These are phyloP conservation scores for Gyrodon lividus DNA, from an alignment of 768 basidiomycete genomes.

Conservation along the genomic window DNA sequence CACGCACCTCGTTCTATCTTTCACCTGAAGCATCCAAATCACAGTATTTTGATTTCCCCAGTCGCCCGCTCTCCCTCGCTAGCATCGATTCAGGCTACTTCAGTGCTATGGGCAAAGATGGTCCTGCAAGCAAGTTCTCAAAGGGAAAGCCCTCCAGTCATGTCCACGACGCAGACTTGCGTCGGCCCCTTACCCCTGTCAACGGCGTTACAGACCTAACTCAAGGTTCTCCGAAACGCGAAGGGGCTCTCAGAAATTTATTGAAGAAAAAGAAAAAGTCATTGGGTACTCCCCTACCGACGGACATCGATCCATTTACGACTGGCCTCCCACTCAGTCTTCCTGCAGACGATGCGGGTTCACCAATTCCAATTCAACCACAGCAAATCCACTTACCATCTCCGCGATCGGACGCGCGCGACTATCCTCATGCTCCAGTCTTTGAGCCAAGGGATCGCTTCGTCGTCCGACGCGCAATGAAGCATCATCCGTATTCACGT, in stretches of 20 bases:
- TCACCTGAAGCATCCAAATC: conserved; percentile 3
- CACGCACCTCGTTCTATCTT: conserved; percentile 19
- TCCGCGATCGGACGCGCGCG: conserved; percentile 1
- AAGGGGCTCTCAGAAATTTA: conserved; percentile 15
- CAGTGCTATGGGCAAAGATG: conserved; percentile 23
- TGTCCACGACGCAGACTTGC: conserved; percentile 8
- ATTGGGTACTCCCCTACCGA: neutral
- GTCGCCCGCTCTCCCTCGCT: conserved; percentile 19
- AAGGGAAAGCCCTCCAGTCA: conserved; percentile 9
- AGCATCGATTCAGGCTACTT: conserved; percentile 34
- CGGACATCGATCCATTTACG: conserved; percentile 9
- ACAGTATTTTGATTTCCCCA: neutral
- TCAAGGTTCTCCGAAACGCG: conserved; percentile 20
- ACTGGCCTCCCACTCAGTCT: neutral
- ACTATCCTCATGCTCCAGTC: conserved; percentile 11
- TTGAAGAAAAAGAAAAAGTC: conserved; percentile 28
- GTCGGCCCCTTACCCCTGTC: conserved; percentile 9
- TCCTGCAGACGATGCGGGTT: neutral
- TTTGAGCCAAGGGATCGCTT: conserved; percentile 29
- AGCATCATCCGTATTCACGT: conserved; percentile 51
- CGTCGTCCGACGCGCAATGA: conserved; percentile 37
- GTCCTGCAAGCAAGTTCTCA: conserved; percentile 8
- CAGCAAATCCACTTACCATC: neutral
- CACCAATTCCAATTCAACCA: neutral
- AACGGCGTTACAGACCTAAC: conserved; percentile 1